These are phyloP conservation scores for Irpex sp. DNA, from an alignment of 1,284 basidiomycete species.

Conservation along the genomic window DNA sequence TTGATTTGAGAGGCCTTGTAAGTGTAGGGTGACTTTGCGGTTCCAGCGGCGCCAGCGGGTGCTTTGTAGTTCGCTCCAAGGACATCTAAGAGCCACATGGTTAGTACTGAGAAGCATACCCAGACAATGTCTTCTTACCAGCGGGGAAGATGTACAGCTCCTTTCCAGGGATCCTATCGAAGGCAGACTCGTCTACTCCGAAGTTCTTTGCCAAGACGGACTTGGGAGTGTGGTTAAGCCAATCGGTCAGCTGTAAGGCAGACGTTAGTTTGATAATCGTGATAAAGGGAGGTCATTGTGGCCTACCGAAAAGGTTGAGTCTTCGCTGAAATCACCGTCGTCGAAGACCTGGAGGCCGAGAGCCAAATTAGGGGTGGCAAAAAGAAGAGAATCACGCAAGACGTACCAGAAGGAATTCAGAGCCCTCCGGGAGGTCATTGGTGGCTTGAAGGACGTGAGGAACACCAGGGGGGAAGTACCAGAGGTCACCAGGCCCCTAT, in stretches of 20 bases:
- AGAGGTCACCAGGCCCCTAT: slow-evolving; percentile 35
- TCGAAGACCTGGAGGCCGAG: slow-evolving; percentile 29
- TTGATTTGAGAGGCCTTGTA: slow-evolving; percentile 52
- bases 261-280: not conserved
- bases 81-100: not conserved
- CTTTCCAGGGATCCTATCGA: slow-evolving; percentile 29
- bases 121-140: slow-evolving; percentile 9
- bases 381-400: not conserved
- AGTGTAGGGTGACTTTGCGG: slow-evolving; percentile 47
- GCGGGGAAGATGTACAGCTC: slow-evolving; percentile 38
- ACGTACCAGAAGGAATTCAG: slow-evolving; percentile 67
- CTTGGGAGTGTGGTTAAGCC: slow-evolving; percentile 38
- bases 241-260: slow-evolving; percentile 26
- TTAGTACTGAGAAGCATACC: slow-evolving; percentile 6
- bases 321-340: slow-evolving; percentile 37
- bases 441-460: slow-evolving; percentile 59
- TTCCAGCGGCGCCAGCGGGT: slow-evolving; percentile 47
- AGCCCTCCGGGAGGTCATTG: slow-evolving; percentile 48
- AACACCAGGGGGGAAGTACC: slow-evolving; percentile 68
- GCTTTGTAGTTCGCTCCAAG: slow-evolving; percentile 35
- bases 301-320: slow-evolving; percentile 37
- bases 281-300: not conserved
- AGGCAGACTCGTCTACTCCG: slow-evolving; percentile 28
- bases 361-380: too few relatives aligned
- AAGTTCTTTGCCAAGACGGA: slow-evolving; percentile 45